Evolutionary conservation across 2,329 filamentous ascomycete species (phyloP).

Genomic region (Fusarium devonianum): DNA sequence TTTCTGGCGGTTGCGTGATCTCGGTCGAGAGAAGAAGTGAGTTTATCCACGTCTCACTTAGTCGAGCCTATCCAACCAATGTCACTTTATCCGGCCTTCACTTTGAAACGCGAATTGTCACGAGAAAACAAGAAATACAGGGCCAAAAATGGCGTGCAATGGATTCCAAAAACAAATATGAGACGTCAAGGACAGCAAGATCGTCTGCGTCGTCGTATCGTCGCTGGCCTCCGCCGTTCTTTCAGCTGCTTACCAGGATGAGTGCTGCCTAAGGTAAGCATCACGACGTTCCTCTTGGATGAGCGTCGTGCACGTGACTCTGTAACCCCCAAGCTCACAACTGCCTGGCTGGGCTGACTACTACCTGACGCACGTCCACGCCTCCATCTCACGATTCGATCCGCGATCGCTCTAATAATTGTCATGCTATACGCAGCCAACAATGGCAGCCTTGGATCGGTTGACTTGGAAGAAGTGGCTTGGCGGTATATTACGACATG

Average conservation of each 20-base stretch:
- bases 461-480: too few species aligned
- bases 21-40: constrained; percentile 4
- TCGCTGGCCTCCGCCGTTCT: constrained; percentile 18
- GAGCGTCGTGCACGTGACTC: constrained; percentile 29
- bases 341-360: constrained; percentile 4
- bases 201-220: constrained; percentile 13
- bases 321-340: constrained; percentile 2
- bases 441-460: constrained; percentile 1
- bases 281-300: constrained; percentile 23
- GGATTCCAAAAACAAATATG: not conserved
- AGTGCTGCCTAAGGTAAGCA: constrained; percentile 42
- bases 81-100: constrained; percentile 7
- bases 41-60: constrained; percentile 23
- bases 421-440: too few species aligned
- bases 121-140: constrained; percentile 2
- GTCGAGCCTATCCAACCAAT: constrained; percentile 14
- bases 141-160: too few species aligned
- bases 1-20: not conserved
- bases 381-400: not conserved
- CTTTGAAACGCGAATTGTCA: constrained; percentile 28
- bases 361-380: not conserved
- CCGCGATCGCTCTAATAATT: too few species aligned
- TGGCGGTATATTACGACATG: too few species aligned
- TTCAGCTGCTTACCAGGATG: constrained; percentile 35
- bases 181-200: constrained; percentile 12